Base-by-base conservation (phyloP, 2,329 filamentous ascomycete species). In the Aspergillus versicolor region DNA sequence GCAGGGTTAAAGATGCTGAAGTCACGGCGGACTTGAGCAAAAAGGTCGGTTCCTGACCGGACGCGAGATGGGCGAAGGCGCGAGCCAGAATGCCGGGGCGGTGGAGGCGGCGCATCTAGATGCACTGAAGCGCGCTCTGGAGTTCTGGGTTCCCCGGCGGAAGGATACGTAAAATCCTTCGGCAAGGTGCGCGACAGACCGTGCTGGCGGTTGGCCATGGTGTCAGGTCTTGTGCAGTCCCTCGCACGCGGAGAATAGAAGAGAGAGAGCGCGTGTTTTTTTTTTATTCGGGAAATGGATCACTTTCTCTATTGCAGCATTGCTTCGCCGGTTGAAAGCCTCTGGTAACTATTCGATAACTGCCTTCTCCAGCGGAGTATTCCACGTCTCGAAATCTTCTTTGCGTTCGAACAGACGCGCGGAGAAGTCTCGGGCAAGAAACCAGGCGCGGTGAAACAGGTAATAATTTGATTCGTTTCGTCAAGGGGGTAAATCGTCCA, bases 91-190 rank as follows among this genome's bases (percentile, higher is more conserved):
- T 77, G 76, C 53, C 75, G 74, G 45, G 76, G 77, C 4, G 76
- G 75, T 21, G 77, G 75, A 6, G 77, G 76, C n/a, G 77, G 77
- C 5, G 75, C 68, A 50, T 75, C 72, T 30, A 75, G 66, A 53
- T 74, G 69, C 37, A 67, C 63, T 12, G 71, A 70, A 15, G 72
- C 66, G 58, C 73, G 76, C 59, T 78, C 72, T 57, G 77, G 77
- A 15, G 77, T 79, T 61, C 66, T 76, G 22, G 77, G 77, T 54
- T 70, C 70, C 32, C 70, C 69, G 46, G 65, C 52, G 48, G 72
- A 71, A 51, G 74, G 68, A 48, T 77, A 76, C 11, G 74, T 77
- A 64, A 79, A 79, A 65, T 78, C 77, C 61, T 79, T 78, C 27
- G 77, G 77, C 24, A 79, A 65, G 22, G 77, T 79, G 53, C 75